Conservation (phyloP, 1,284 basidiomycete genomes). For the Malassezia cuniculi region DNA sequence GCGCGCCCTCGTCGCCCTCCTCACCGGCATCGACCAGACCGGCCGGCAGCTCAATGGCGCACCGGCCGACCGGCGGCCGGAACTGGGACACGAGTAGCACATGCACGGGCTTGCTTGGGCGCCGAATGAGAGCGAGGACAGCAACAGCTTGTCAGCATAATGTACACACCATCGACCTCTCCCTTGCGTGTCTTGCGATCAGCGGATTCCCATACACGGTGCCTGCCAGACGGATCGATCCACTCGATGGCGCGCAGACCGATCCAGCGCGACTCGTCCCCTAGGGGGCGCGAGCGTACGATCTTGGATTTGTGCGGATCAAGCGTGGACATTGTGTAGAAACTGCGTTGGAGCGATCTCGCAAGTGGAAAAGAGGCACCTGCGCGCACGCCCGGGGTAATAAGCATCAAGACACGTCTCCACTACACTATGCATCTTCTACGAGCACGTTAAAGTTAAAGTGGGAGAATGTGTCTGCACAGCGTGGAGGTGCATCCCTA, state of each 20-base stretch:
- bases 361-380: too few relatives aligned
- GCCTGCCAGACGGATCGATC: conserved; percentile 35
- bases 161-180: conserved; percentile 30
- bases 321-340: too few relatives aligned
- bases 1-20: conserved; percentile 30
- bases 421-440: too few relatives aligned
- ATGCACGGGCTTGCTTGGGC: conserved; percentile 23
- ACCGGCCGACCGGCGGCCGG: conserved; percentile 25
- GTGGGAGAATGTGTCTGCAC: conserved; percentile 8
- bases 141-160: conserved; percentile 22
- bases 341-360: too few relatives aligned
- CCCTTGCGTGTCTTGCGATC: conserved; percentile 38
- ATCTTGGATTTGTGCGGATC: too few relatives aligned
- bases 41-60: conserved; percentile 42
- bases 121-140: conserved; percentile 36
- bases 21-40: conserved; percentile 41
- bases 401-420: too few relatives aligned
- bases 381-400: too few relatives aligned
- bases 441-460: conserved; percentile 18
- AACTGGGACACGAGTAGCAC: conserved; percentile 38
- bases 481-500: neutral
- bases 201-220: conserved; percentile 41
- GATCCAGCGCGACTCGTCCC: too few relatives aligned
- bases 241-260: conserved; percentile 36
- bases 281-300: too few relatives aligned